phyloP scores from a whole-genome alignment of 139 green algal genomes.

The Coccomyxa sp. region DNA sequence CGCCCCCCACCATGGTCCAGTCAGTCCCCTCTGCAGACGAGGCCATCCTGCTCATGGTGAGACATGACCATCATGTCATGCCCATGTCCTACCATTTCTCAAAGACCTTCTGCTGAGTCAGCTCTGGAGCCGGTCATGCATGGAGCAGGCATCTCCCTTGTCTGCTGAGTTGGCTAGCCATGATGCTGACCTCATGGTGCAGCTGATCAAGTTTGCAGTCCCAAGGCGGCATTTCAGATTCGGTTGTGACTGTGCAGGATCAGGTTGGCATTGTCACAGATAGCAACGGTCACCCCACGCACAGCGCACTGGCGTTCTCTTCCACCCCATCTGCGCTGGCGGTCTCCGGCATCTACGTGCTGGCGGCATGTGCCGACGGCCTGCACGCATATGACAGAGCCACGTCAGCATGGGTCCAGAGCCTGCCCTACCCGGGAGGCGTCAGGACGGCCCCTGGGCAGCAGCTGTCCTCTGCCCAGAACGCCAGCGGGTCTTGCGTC shows the following conservation, averaged over 20 bases:
- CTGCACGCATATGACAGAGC: conserved; percentile 32
- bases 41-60: conserved; percentile 28
- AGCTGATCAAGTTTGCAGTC: too few relatives aligned
- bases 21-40: conserved; percentile 9
- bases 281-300: conserved; percentile 17
- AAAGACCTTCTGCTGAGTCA: too few relatives aligned
- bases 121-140: too few relatives aligned
- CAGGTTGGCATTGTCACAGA: conserved; percentile 36
- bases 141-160: too few relatives aligned
- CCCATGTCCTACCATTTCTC: too few relatives aligned
- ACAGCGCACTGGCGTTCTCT: conserved; percentile 28
- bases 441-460: conserved; percentile 13
- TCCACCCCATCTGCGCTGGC: conserved; percentile 25
- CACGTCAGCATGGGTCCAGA: conserved; percentile 25
- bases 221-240: too few relatives aligned
- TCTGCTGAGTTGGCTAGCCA: too few relatives aligned
- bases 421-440: conserved; percentile 18
- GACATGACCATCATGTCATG: too few relatives aligned
- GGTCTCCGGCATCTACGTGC: conserved; percentile 24
- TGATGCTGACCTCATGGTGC: too few relatives aligned
- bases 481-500: conserved; percentile 9
- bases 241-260: too few relatives aligned
- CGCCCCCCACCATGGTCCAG: conserved; percentile 17
- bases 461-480: conserved; percentile 8
- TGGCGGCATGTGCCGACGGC: conserved; percentile 27